phyloP scores from a whole-genome alignment of 495 filamentous ascomycete species.

The Lasiosphaeria hispida region DNA sequence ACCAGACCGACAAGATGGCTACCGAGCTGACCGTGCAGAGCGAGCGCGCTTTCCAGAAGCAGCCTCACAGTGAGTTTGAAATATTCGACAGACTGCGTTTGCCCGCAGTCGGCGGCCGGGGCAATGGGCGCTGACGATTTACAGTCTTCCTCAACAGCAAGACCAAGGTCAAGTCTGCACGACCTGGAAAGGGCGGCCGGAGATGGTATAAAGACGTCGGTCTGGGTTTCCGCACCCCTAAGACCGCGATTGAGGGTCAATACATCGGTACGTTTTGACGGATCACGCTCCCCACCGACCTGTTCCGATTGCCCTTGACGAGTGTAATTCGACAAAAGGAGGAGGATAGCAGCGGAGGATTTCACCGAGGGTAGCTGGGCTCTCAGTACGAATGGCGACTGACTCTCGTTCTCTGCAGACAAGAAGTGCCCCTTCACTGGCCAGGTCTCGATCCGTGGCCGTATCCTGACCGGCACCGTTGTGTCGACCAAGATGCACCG shows the following conservation, averaged over 20 bases:
- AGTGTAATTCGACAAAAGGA: too few relatives aligned
- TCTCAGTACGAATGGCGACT: slow-evolving; percentile 13
- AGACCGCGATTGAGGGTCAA: slow-evolving; percentile 92
- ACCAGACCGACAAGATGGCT: slow-evolving; percentile 77
- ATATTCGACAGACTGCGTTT: background rate
- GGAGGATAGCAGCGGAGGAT: too few relatives aligned
- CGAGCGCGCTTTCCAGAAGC: slow-evolving; percentile 98
- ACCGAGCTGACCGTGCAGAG: slow-evolving; percentile 98
- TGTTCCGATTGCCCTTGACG: slow-evolving; percentile 7
- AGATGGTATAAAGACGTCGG: slow-evolving; percentile 99
- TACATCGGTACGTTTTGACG: slow-evolving; percentile 88
- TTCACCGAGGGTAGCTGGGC: background rate
- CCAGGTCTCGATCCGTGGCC: slow-evolving; percentile 95
- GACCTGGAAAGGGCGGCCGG: slow-evolving; percentile 76
- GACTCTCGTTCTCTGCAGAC: slow-evolving; percentile 58
- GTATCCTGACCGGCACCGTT: slow-evolving; percentile 98
- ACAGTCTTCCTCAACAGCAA: slow-evolving; percentile 89
- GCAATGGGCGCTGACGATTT: slow-evolving; percentile 17
- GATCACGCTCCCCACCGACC: slow-evolving; percentile 12
- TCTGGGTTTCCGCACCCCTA: slow-evolving; percentile 96
- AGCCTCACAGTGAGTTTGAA: slow-evolving; percentile 72
- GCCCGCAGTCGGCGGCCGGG: background rate
- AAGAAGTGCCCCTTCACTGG: slow-evolving; percentile 99
- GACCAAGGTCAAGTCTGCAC: slow-evolving; percentile 81
- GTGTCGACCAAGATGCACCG: slow-evolving; percentile 99